phyloP scores from a whole-genome alignment of 169 alveolate species.

The Plasmodium vinckei region DNA sequence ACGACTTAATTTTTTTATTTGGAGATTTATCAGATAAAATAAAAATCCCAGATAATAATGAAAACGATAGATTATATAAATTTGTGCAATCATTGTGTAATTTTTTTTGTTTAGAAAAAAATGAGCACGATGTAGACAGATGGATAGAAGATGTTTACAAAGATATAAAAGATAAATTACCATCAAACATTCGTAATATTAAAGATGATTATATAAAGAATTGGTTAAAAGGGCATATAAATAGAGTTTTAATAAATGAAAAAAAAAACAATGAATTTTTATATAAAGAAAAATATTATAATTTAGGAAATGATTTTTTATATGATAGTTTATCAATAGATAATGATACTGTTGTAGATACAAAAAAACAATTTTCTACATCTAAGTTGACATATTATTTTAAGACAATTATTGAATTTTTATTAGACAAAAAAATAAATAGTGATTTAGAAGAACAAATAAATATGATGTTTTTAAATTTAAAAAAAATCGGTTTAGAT shows the following conservation, averaged over 20 bases:
- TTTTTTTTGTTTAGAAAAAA: slow-evolving; percentile 61
- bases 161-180: slow-evolving; percentile 53
- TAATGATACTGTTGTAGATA: slow-evolving; percentile 3
- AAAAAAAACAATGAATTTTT: slow-evolving; percentile 55
- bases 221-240: slow-evolving; percentile 63
- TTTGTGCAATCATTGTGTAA: slow-evolving; percentile 43
- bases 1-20: slow-evolving; percentile 59
- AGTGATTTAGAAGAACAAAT: slow-evolving; percentile 65
- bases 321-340: slow-evolving; percentile 46
- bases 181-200: slow-evolving; percentile 27
- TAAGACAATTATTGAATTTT: slow-evolving; percentile 65
- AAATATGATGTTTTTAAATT: slow-evolving; percentile 70
- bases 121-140: slow-evolving; percentile 59
- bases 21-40: slow-evolving; percentile 47
- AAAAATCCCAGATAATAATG: slow-evolving; percentile 28
- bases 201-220: slow-evolving; percentile 42
- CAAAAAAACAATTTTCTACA: slow-evolving; percentile 43
- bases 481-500: slow-evolving; percentile 70
- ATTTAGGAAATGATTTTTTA: slow-evolving; percentile 62
- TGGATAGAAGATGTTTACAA: slow-evolving; percentile 58
- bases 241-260: slow-evolving; percentile 47
- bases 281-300: slow-evolving; percentile 70
- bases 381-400: slow-evolving; percentile 46
- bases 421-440: slow-evolving; percentile 56
- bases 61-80: slow-evolving; percentile 70